Evolutionary conservation across 1,284 basidiomycete genomes (phyloP), one percentile per base, ranked within the genome.

Genomic region (Bjerkandera adusta): DNA sequence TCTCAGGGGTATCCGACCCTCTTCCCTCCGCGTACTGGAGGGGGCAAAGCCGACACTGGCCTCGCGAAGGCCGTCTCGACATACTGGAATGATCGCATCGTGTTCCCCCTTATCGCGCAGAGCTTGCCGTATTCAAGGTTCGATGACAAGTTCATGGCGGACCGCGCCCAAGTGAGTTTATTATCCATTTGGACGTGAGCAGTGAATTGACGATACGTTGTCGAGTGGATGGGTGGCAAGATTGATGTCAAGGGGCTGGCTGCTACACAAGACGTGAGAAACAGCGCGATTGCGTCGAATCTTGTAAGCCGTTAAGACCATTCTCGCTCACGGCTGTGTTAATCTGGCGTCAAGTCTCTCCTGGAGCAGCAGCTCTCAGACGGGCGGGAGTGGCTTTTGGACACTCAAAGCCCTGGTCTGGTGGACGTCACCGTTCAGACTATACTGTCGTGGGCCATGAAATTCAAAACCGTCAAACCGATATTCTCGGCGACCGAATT

Each of bases 331-430:
- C 16, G 20, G 36, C 35, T 7, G 10, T 16, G n/a, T 16, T 30
- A 3, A 22, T 24, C 22, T 8, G 37, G 12, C 15, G 10, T 24
- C 12, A 22, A 81, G 76, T 54, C 62, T 5, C 56, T 78, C 11
- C 36, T 78, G 5, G 76, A 82, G 52, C 70, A 78, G 50, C 77
- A 81, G 52, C 66, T 82, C 15, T 59, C 60, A 2, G 78, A 81
- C 57, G 75, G 68, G n/a, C 71, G 80, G 3, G 72, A 77, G 57
- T 83, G 79, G 78, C 60, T 81, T 5, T 71, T 81, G 48, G 72
- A 80, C 52, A 79, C 80, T 0, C 70, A 71, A 43, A 46, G 60
- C 0, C 76, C 77, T 3, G 68, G 76, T 36, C 60, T 79, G 8
- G 75, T 71, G 6, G 79, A 83, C 53, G 55, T 81, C 13, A 69